Evolutionary conservation across 1,284 basidiomycete genomes (phyloP).

Genomic region (Fomitopsis betulina): DNA sequence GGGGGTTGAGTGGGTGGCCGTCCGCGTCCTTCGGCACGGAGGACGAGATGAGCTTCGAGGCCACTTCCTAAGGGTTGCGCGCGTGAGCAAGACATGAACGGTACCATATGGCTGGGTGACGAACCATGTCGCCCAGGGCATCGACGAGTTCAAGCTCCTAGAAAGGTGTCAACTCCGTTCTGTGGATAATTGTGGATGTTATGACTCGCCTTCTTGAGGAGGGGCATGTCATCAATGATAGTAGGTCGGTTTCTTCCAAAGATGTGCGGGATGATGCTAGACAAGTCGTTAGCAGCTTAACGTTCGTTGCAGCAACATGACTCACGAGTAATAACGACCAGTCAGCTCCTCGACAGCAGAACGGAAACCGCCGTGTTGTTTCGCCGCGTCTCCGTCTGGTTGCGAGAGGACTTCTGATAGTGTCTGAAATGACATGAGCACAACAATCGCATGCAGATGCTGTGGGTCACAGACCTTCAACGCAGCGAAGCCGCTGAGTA

Average conservation of each 20-base stretch:
- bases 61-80: slow-evolving; percentile 41
- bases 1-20: slow-evolving; percentile 48
- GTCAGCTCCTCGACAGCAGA: slow-evolving; percentile 45
- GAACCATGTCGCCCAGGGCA: slow-evolving; percentile 58
- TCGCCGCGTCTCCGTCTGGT: slow-evolving; percentile 37
- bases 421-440: slow-evolving; percentile 25
- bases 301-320: neutral
- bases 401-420: slow-evolving; percentile 51
- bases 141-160: slow-evolving; percentile 64
- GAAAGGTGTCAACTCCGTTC: neutral
- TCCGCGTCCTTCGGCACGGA: slow-evolving; percentile 32
- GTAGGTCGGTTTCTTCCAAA: slow-evolving; percentile 50
- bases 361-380: slow-evolving; percentile 32
- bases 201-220: slow-evolving; percentile 39
- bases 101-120: neutral
- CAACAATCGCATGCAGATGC: neutral
- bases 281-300: neutral
- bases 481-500: slow-evolving; percentile 53
- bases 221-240: slow-evolving; percentile 35
- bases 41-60: slow-evolving; percentile 51
- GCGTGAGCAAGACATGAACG: neutral
- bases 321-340: slow-evolving; percentile 56
- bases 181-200: neutral
- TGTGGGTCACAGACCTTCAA: slow-evolving; percentile 38
- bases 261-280: slow-evolving; percentile 57